These are phyloP conservation scores for Panicum hallii DNA, from an alignment of 202 grass and related monocot species.

Conservation along the genomic window DNA sequence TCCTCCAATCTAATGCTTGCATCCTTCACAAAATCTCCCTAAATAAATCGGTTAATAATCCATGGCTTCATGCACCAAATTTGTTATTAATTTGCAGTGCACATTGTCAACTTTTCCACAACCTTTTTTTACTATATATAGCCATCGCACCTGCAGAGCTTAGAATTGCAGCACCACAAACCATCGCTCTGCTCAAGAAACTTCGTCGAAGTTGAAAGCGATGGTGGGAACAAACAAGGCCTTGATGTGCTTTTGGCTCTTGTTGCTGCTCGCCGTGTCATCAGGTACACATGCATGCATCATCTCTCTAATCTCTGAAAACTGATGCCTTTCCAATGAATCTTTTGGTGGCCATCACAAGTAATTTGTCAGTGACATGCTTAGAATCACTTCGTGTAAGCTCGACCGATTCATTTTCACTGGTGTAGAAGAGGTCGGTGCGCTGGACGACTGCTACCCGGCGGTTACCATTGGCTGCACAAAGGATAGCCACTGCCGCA, in stretches of 20 bases:
- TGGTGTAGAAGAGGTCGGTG: not conserved
- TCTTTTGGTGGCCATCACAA: not conserved
- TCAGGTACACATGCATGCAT: not conserved
- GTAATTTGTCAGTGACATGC: not conserved
- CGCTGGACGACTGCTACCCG: not conserved
- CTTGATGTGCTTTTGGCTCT: not conserved
- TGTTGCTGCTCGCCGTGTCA: slow-evolving; percentile 3
- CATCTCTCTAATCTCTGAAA: not conserved
- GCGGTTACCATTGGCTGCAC: not conserved
- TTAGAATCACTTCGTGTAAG: not conserved
- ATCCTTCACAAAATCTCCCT: not conserved
- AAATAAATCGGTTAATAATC: not conserved
- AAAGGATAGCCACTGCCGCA: not conserved
- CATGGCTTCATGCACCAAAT: too few relatives aligned
- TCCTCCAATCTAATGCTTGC: not conserved
- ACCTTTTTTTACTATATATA: not conserved
- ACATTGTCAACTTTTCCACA: not conserved
- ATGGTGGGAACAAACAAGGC: slow-evolving; percentile 3
- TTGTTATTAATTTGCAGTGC: not conserved
- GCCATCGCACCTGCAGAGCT: not conserved
- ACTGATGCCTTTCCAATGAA: too few relatives aligned
- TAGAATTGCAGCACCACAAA: not conserved
- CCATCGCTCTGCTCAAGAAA: not conserved
- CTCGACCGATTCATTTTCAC: not conserved
- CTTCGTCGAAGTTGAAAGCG: not conserved